These are phyloP conservation scores for Clonostachys solani DNA, from an alignment of 2,329 filamentous ascomycete species.

Conservation along the genomic window DNA sequence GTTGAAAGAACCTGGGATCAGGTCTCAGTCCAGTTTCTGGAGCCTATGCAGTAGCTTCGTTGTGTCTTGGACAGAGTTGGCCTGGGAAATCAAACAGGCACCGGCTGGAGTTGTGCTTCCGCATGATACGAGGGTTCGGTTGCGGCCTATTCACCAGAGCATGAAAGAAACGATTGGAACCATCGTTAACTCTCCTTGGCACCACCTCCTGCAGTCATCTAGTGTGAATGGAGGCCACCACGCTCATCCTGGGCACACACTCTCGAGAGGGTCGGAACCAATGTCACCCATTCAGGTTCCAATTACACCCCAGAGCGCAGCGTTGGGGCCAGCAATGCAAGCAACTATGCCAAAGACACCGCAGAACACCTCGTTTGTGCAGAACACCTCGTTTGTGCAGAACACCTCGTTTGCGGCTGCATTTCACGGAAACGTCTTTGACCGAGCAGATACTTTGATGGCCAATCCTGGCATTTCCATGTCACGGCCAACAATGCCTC, in stretches of 20 bases:
- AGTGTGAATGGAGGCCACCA: not conserved
- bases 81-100: slow-evolving; percentile 51
- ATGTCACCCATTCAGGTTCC: slow-evolving; percentile 40
- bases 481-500: slow-evolving; percentile 40
- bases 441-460: slow-evolving; percentile 54
- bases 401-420: slow-evolving; percentile 43
- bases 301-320: slow-evolving; percentile 85
- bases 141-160: slow-evolving; percentile 77
- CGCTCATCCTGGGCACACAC: slow-evolving; percentile 8
- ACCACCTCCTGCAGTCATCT: slow-evolving; percentile 28
- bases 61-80: slow-evolving; percentile 65
- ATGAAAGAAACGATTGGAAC: slow-evolving; percentile 76
- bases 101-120: slow-evolving; percentile 49
- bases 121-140: slow-evolving; percentile 65
- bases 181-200: slow-evolving; percentile 61
- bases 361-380: slow-evolving; percentile 38
- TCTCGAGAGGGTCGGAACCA: slow-evolving; percentile 13
- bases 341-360: slow-evolving; percentile 78
- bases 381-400: no score
- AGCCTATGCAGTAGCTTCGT: slow-evolving; percentile 72
- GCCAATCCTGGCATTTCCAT: slow-evolving; percentile 54
- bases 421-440: slow-evolving; percentile 56
- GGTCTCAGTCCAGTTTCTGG: slow-evolving; percentile 60
- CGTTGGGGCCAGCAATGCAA: slow-evolving; percentile 83
- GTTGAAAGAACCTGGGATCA: slow-evolving; percentile 75